These are phyloP conservation scores for Aspergillus sclerotialis DNA, from an alignment of 2,329 filamentous ascomycete genomes.

Conservation along the genomic window DNA sequence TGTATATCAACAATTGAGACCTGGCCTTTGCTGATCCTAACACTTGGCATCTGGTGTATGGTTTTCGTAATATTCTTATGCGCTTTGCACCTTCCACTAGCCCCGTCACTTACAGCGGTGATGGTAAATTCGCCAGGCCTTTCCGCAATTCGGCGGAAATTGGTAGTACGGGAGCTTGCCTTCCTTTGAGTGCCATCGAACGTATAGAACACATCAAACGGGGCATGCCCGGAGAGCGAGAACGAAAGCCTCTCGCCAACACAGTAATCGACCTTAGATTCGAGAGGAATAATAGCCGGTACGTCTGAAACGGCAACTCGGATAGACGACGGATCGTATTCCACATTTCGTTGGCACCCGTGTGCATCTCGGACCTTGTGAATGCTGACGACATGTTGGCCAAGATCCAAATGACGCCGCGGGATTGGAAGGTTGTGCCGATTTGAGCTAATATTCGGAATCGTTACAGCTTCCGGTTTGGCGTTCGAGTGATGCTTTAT, in stretches of 20 bases:
- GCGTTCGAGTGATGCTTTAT: constrained; percentile 84
- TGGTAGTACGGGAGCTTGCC: constrained; percentile 64
- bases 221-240: constrained; percentile 79
- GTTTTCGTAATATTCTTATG: constrained; percentile 69
- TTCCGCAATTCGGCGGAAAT: constrained; percentile 89
- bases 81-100: constrained; percentile 74
- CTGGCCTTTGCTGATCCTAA: constrained; percentile 78
- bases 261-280: constrained; percentile 81
- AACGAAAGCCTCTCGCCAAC: constrained; percentile 93
- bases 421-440: constrained; percentile 77
- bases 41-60: constrained; percentile 88
- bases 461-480: constrained; percentile 71
- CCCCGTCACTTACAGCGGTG: constrained; percentile 77
- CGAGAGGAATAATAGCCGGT: constrained; percentile 80
- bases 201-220: constrained; percentile 87
- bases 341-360: constrained; percentile 75
- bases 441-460: constrained; percentile 70
- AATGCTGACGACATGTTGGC: constrained; percentile 83
- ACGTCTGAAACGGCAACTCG: constrained; percentile 91
- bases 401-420: constrained; percentile 73
- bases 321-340: constrained; percentile 65
- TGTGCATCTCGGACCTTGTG: constrained; percentile 81
- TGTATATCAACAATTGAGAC: constrained; percentile 86
- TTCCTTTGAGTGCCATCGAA: constrained; percentile 75
- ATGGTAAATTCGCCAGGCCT: constrained; percentile 83